A percentile compares a stretch with the other conserved stretches of the same genome.
Conservation (phyloP, 73 alveolate genomes). For the Paramecium biaurelia region DNA sequence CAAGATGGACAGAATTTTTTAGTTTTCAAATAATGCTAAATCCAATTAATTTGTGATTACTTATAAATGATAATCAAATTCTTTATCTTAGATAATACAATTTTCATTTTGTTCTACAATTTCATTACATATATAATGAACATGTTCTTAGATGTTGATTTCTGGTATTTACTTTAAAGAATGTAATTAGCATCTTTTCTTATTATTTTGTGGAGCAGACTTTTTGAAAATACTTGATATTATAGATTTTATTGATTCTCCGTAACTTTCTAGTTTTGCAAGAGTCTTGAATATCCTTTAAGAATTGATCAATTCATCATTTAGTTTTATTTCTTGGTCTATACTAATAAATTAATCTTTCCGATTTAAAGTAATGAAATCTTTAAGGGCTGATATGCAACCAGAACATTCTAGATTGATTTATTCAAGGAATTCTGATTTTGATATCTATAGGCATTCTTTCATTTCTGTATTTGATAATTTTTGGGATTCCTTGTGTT, state of each 20-base stretch:
- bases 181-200: not conserved
- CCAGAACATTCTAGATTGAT: not conserved
- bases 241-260: not conserved
- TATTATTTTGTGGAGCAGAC: not conserved
- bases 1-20: constrained; percentile 32
- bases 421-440: not conserved
- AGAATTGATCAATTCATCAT: not conserved
- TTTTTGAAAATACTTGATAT: not conserved
- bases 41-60: not conserved
- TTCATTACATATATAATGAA: not conserved
- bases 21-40: not conserved
- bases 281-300: not conserved
- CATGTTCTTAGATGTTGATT: not conserved
- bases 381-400: not conserved
- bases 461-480: not conserved
- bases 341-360: not conserved
- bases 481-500: not conserved
- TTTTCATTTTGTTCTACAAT: not conserved
- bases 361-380: not conserved
- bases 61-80: not conserved
- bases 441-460: not conserved
- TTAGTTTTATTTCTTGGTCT: not conserved
- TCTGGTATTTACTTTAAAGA: not conserved
- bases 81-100: not conserved
- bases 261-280: not conserved